Evolutionary conservation across 768 basidiomycete genomes (phyloP).

Genomic region (Albatrellus ellisii): DNA sequence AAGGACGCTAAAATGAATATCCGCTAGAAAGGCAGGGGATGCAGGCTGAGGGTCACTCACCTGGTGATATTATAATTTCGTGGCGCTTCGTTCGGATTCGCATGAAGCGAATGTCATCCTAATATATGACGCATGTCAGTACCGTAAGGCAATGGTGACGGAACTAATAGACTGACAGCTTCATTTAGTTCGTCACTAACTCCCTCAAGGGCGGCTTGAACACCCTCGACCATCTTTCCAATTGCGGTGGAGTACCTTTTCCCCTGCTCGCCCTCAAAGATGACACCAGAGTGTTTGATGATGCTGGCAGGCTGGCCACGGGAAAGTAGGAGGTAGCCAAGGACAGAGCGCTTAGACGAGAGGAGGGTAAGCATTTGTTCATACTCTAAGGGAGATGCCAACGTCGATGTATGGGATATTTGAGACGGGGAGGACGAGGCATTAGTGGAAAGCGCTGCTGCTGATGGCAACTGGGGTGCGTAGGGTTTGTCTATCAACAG

Average conservation of each 20-base stretch:
- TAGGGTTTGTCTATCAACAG: too few relatives aligned
- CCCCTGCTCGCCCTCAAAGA: constrained; percentile 80
- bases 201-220: constrained; percentile 69
- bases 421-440: constrained; percentile 16
- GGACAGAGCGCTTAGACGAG: constrained; percentile 71
- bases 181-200: constrained; percentile 52
- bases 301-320: constrained; percentile 63
- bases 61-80: constrained; percentile 90
- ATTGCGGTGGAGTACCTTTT: constrained; percentile 61
- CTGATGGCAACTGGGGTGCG: background rate
- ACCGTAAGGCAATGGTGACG: background rate
- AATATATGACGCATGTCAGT: constrained; percentile 1
- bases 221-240: constrained; percentile 63
- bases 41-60: constrained; percentile 29
- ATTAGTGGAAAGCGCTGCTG: constrained; percentile 5
- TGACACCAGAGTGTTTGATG: constrained; percentile 72
- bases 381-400: constrained; percentile 57
- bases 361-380: constrained; percentile 68
- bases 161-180: constrained; percentile 29
- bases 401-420: constrained; percentile 9
- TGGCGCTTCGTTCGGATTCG: constrained; percentile 84
- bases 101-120: constrained; percentile 86
- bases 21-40: background rate
- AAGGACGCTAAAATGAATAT: background rate
- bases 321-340: constrained; percentile 78